Percentiles rank a stretch among this genome's conserved stretches.
phyloP scores from a whole-genome alignment of 805 yeast genomes.

The Barnettozyma wickerhamii region DNA sequence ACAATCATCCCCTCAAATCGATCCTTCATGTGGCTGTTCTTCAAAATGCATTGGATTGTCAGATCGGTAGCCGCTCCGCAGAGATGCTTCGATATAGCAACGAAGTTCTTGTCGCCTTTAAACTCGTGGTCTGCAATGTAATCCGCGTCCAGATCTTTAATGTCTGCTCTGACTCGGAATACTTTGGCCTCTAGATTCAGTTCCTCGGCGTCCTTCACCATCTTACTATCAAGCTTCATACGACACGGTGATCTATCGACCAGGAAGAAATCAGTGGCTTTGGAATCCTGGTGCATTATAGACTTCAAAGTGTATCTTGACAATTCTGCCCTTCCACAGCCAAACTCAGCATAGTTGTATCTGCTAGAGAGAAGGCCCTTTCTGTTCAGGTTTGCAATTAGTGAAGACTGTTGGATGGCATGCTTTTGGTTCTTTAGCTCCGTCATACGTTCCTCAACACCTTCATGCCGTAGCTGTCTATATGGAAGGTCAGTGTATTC shows the following conservation, averaged over 20 bases:
- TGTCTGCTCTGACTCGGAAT: slow-evolving; percentile 63
- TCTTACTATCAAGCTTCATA: slow-evolving; percentile 72
- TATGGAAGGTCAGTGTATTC: slow-evolving; percentile 27
- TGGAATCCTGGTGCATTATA: slow-evolving; percentile 20
- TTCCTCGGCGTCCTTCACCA: slow-evolving; percentile 47
- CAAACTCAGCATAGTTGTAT: slow-evolving; percentile 64
- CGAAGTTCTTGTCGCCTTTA: slow-evolving; percentile 25
- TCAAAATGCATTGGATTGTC: slow-evolving; percentile 60
- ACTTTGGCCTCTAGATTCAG: slow-evolving; percentile 28
- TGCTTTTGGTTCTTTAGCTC: slow-evolving; percentile 62
- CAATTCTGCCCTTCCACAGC: slow-evolving; percentile 88
- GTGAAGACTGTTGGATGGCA: slow-evolving; percentile 75
- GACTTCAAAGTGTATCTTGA: slow-evolving; percentile 52
- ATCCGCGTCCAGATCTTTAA: slow-evolving; percentile 64
- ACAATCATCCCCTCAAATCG: slow-evolving; percentile 57
- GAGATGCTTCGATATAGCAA: slow-evolving; percentile 80
- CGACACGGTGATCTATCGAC: slow-evolving; percentile 76
- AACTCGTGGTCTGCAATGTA: slow-evolving; percentile 33
- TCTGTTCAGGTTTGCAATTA: slow-evolving; percentile 61
- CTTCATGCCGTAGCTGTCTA: slow-evolving; percentile 25
- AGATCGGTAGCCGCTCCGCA: slow-evolving; percentile 95
- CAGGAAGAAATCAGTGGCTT: slow-evolving; percentile 42
- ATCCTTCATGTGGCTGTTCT: slow-evolving; percentile 28
- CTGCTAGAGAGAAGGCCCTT: slow-evolving; percentile 33
- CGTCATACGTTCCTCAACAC: slow-evolving; percentile 24